A percentile compares a stretch with the other conserved stretches of the same genome.
phyloP scores from a whole-genome alignment of 2,329 filamentous ascomycete species.

The Colletotrichum viniferum region DNA sequence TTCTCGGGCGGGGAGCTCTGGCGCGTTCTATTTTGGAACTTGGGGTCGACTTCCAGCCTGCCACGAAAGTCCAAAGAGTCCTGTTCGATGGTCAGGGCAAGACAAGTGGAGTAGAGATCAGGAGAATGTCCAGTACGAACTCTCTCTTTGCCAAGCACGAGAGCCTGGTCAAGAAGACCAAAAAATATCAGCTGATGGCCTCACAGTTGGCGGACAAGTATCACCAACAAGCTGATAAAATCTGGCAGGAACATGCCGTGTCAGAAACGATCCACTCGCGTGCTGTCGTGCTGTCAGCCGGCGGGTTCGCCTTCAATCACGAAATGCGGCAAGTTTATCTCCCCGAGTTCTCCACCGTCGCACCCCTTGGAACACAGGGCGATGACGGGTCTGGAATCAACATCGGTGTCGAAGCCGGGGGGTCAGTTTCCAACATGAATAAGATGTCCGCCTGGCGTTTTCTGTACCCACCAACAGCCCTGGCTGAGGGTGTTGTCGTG shows the following conservation, averaged over 20 bases:
- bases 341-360: neutral
- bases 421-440: slow-evolving; percentile 3
- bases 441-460: slow-evolving; percentile 11
- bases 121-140: neutral
- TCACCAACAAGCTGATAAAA: neutral
- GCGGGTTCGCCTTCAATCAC: slow-evolving; percentile 14
- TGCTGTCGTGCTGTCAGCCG: slow-evolving; percentile 10
- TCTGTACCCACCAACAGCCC: slow-evolving; percentile 7
- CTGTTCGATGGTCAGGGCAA: neutral
- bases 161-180: neutral
- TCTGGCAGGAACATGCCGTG: neutral
- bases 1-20: neutral
- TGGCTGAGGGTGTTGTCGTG: slow-evolving; percentile 17
- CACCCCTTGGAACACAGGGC: slow-evolving; percentile 1
- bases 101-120: neutral
- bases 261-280: neutral
- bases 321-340: neutral
- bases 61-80: neutral
- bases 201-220: neutral
- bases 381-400: slow-evolving; percentile 19
- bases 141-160: neutral
- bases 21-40: neutral
- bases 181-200: neutral
- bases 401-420: slow-evolving; percentile 6
- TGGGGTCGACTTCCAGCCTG: neutral